These are phyloP conservation scores for Stephania japonica DNA, from an alignment of 164 flowering plant genomes.

Conservation along the genomic window DNA sequence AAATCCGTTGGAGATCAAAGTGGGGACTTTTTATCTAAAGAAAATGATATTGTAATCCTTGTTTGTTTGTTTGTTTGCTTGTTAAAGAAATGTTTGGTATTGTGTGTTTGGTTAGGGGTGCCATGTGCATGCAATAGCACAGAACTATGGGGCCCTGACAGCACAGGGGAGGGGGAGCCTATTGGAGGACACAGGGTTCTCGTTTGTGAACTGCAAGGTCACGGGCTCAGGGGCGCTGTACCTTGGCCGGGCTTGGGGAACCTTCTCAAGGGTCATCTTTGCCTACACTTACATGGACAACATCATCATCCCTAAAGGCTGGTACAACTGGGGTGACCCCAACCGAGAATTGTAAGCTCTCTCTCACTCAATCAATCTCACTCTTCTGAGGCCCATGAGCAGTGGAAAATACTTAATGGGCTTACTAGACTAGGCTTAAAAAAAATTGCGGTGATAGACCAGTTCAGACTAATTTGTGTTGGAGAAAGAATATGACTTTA, in stretches of 20 bases:
- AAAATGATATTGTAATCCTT: no score
- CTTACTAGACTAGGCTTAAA: no score
- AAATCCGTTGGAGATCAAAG: background rate
- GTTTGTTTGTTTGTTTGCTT: background rate
- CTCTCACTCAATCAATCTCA: background rate
- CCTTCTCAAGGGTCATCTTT: conserved; percentile 91
- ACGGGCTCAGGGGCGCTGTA: conserved; percentile 93
- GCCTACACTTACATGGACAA: conserved; percentile 93
- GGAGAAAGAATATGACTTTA: no score
- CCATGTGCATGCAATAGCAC: conserved; percentile 91
- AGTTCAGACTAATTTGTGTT: no score
- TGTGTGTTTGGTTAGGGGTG: conserved; percentile 50
- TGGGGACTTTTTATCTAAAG: background rate
- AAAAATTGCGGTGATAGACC: no score
- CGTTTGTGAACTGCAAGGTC: conserved; percentile 90
- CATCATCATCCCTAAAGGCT: conserved; percentile 87
- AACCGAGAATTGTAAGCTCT: conserved; percentile 60
- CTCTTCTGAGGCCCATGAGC: no score
- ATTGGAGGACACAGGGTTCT: conserved; percentile 88
- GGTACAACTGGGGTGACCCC: conserved; percentile 99
- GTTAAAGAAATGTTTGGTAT: background rate
- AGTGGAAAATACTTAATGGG: no score
- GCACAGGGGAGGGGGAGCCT: conserved; percentile 82
- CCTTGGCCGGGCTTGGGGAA: conserved; percentile 98
- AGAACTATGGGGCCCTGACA: conserved; percentile 67